Conservation (phyloP, 371 early-diverging fungal genomes). For the Syncephalastrum racemosum region DNA sequence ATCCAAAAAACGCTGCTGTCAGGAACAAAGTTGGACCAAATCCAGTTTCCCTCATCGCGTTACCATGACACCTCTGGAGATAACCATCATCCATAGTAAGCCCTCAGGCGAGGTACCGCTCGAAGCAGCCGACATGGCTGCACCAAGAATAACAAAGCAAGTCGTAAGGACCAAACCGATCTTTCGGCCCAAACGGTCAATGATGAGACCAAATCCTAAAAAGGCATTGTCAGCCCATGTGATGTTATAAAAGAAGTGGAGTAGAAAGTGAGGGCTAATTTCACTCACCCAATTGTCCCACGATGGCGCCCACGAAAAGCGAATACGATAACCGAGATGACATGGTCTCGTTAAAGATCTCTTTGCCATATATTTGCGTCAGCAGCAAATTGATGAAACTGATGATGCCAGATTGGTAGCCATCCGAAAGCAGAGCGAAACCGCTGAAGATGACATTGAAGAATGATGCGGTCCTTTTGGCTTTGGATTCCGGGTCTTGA, state of each 20-base stretch:
- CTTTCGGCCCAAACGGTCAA: conserved; percentile 45
- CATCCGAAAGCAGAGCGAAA: conserved; percentile 42
- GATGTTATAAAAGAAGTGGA: neutral
- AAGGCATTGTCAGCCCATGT: conserved; percentile 3
- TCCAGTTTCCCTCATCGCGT: conserved; percentile 40
- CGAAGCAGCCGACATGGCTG: conserved; percentile 39
- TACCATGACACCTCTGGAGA: conserved; percentile 60
- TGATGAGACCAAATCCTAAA: conserved; percentile 33
- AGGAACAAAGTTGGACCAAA: neutral
- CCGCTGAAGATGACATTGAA: conserved; percentile 45
- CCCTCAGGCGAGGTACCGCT: conserved; percentile 37
- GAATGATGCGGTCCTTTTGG: conserved; percentile 25
- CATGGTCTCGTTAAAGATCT: conserved; percentile 29
- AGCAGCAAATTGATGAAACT: conserved; percentile 37
- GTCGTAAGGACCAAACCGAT: conserved; percentile 39
- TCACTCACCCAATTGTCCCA: conserved; percentile 45
- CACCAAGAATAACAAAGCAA: conserved; percentile 43
- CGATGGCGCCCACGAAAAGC: conserved; percentile 46
- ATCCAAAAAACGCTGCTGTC: neutral
- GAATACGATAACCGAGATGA: conserved; percentile 43
- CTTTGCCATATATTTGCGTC: conserved; percentile 33
- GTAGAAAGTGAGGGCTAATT: conserved; percentile 2
- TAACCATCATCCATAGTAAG: conserved; percentile 61
- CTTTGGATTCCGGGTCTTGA: conserved; percentile 12
- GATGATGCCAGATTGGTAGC: conserved; percentile 47